Percentiles rank a stretch among this genome's conserved stretches.
Conservation (phyloP, 2,329 filamentous ascomycete genomes). For the Fusarium sp. region DNA sequence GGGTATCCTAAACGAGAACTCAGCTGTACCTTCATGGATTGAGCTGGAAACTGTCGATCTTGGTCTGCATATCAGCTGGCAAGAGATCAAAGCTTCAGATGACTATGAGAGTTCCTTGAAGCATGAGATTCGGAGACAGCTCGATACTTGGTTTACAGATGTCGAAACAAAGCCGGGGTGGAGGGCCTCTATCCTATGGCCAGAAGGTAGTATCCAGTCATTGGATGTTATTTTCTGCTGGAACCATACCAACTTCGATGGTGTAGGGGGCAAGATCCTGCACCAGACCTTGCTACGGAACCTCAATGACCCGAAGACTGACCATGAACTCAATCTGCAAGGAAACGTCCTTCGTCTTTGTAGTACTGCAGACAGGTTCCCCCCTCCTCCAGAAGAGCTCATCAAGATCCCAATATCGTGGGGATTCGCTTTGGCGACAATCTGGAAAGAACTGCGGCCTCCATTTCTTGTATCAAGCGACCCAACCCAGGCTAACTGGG, state of each 20-base stretch:
- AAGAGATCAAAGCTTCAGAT: background rate
- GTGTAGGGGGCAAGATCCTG: conserved; percentile 46
- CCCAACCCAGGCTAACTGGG: conserved; percentile 34
- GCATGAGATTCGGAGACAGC: conserved; percentile 10
- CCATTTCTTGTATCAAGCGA: conserved; percentile 14
- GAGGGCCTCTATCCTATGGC: conserved; percentile 35
- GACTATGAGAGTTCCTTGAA: conserved; percentile 3
- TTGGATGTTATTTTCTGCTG: conserved; percentile 43
- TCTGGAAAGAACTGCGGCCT: conserved; percentile 33
- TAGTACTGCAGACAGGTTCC: conserved; percentile 18
- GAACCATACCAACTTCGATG: conserved; percentile 43
- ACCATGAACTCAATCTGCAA: background rate
- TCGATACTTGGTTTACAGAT: conserved; percentile 32
- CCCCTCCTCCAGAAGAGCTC: conserved; percentile 39
- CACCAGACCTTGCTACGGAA: conserved; percentile 42
- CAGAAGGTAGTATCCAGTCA: background rate
- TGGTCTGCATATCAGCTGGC: conserved; percentile 24
- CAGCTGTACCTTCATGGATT: conserved; percentile 32
- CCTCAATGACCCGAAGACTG: conserved; percentile 31
- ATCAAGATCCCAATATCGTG: conserved; percentile 31
- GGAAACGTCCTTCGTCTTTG: conserved; percentile 9
- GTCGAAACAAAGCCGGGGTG: conserved; percentile 40
- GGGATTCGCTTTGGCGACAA: conserved; percentile 22
- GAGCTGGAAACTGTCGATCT: conserved; percentile 20
- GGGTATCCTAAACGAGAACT: conserved; percentile 30